Conservation (phyloP, 140 eudicot genomes). For the Senecio squalidus region DNA sequence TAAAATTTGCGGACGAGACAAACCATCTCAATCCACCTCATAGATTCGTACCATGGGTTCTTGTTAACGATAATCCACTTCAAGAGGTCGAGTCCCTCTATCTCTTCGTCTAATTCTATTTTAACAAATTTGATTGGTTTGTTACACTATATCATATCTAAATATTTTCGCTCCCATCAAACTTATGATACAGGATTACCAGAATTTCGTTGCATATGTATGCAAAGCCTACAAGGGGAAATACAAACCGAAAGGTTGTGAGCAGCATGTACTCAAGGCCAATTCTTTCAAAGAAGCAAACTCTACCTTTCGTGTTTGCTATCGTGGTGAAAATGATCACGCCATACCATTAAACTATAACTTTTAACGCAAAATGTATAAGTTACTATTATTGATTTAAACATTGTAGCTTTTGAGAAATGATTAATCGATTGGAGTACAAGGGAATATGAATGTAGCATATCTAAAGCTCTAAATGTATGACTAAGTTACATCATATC, state of each 20-base stretch:
- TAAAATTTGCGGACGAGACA: conserved; percentile 57
- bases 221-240: conserved; percentile 67
- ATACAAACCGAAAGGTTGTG: conserved; percentile 44
- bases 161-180: background rate
- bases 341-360: conserved; percentile 14
- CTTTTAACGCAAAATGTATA: background rate
- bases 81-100: conserved; percentile 37
- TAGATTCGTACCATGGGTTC: conserved; percentile 87
- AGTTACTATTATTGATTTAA: background rate
- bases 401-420: background rate
- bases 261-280: conserved; percentile 17
- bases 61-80: conserved; percentile 66
- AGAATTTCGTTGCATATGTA: conserved; percentile 55
- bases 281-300: conserved; percentile 13
- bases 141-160: background rate
- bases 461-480: background rate
- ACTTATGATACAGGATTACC: conserved; percentile 55
- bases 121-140: background rate
- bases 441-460: background rate
- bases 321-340: conserved; percentile 12
- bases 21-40: conserved; percentile 47
- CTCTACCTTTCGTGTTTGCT: conserved; percentile 23
- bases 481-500: too few relatives aligned
- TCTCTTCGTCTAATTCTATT: background rate
- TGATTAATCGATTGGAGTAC: background rate